Evolutionary conservation across 495 filamentous ascomycete genomes (phyloP), one percentile per base, ranked within the genome.

Genomic region (Poronia punctata): DNA sequence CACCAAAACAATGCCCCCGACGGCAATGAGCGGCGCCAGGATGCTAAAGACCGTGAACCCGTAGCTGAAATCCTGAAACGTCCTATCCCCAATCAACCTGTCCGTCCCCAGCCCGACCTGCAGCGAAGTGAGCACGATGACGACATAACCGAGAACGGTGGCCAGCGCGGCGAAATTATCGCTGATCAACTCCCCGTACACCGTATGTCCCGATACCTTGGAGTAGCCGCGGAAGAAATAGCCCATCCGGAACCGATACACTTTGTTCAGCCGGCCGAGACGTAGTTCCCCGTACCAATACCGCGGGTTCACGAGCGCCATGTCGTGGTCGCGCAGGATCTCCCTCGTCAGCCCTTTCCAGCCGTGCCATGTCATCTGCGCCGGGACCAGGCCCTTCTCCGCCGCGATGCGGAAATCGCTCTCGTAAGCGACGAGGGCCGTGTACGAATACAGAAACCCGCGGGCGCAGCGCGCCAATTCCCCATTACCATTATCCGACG

Each of bases 81-180:
- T 19, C 4, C 40, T 25, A 41, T 64, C 69, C 0, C 40, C 24
- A 5, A 52, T 24, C 0, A 79, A 55, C 3, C 37, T 38, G 1
- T 59, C 55, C 1, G 71, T 72, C 5, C 61, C 65, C 0, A 76
- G 56, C 0, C 76, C 78, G 27, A 79, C 76, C 47, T 80, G 77
- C 67, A 82, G 73, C 19, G 75, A 76, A 0, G 68, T 65, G 37
- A 80, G 56, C 4, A 76, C 69, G 7, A 79, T 50, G n/a, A 61
- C 68, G 15, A 79, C 53, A 42, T 74, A 80, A 7, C 68, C 65
- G 6, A 70, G 61, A 1, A 58, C 54, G 4, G 64, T 52, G 0
- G 67, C 54, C 0, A 80, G 29, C 48, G 63, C 60, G 1, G 61
- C 57, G 20, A 77, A 62, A 38, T 77, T 72, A 7, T 71, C 62